Conservation (phyloP, 2,329 filamentous ascomycete genomes). For the Cryphonectria radicalis region DNA sequence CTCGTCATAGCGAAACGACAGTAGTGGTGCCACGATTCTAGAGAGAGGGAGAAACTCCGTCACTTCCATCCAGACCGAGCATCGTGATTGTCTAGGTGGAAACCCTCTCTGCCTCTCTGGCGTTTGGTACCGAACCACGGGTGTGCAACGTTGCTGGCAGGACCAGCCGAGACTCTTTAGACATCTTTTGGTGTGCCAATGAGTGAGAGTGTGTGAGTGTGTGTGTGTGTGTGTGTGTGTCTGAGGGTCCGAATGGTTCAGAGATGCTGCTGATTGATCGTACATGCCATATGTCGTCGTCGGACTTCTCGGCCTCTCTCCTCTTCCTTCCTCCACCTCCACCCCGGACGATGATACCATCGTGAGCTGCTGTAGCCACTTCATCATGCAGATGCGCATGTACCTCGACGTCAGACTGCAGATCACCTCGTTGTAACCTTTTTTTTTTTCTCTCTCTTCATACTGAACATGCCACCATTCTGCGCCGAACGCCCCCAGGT, state of each 20-base stretch:
- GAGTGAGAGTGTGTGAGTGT: too few relatives aligned
- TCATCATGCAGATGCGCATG: background rate
- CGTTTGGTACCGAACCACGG: background rate
- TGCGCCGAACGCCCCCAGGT: background rate
- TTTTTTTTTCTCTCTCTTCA: too few relatives aligned
- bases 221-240: too few relatives aligned
- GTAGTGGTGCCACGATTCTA: background rate
- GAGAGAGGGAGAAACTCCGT: background rate
- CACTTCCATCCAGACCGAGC: background rate
- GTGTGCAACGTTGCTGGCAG: background rate
- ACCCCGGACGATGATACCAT: background rate
- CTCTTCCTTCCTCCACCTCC: background rate
- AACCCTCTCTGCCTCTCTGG: background rate
- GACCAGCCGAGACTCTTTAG: background rate
- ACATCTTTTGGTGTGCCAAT: background rate
- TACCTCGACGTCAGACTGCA: background rate
- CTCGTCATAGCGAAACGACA: background rate
- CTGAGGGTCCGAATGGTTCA: background rate
- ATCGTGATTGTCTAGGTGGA: background rate
- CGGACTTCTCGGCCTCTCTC: background rate
- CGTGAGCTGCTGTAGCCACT: background rate
- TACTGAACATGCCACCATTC: background rate
- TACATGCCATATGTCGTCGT: background rate
- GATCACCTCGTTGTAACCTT: background rate
- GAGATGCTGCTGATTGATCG: slow-evolving; percentile 5